These are phyloP conservation scores for Cyclospora cayetanensis DNA, from an alignment of 169 alveolate species.

Conservation along the genomic window DNA sequence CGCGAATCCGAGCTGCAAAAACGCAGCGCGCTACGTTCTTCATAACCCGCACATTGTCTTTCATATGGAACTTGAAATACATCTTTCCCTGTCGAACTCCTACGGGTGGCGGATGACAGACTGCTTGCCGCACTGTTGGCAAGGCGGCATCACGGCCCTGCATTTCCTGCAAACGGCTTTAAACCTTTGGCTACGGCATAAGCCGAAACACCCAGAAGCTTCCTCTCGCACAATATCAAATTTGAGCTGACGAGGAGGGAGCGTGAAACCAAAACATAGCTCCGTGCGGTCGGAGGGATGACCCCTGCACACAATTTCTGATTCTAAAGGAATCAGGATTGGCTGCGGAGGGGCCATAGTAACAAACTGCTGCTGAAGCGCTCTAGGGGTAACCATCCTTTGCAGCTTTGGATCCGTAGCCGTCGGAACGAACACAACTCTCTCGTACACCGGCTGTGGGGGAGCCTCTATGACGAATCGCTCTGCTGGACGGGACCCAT, in stretches of 20 bases:
- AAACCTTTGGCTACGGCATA: constrained; percentile 8
- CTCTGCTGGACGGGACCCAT: not conserved
- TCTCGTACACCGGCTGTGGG: not conserved
- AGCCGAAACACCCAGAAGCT: not conserved
- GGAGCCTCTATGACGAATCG: not conserved
- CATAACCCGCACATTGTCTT: too few relatives aligned
- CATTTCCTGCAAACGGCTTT: constrained; percentile 65
- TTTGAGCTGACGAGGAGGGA: constrained; percentile 57
- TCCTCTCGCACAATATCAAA: constrained; percentile 41
- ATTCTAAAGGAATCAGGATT: not conserved
- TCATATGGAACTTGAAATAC: too few relatives aligned
- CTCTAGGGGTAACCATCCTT: not conserved
- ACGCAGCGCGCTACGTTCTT: too few relatives aligned
- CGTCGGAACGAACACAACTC: not conserved
- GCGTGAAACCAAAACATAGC: constrained; percentile 20
- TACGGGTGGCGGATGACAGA: constrained; percentile 53
- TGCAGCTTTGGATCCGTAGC: not conserved
- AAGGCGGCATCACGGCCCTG: constrained; percentile 8
- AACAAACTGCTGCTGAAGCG: not conserved
- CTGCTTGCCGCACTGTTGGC: constrained; percentile 54
- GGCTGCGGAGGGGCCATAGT: not conserved
- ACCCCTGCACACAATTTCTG: constrained; percentile 42
- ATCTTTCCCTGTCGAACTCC: too few relatives aligned
- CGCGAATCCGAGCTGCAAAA: too few relatives aligned
- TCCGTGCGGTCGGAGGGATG: constrained; percentile 47